Percentiles rank a stretch among this genome's conserved stretches.
Evolutionary conservation across 371 early-diverging fungal genomes (phyloP).

Genomic region (Pancytospora philotis): DNA sequence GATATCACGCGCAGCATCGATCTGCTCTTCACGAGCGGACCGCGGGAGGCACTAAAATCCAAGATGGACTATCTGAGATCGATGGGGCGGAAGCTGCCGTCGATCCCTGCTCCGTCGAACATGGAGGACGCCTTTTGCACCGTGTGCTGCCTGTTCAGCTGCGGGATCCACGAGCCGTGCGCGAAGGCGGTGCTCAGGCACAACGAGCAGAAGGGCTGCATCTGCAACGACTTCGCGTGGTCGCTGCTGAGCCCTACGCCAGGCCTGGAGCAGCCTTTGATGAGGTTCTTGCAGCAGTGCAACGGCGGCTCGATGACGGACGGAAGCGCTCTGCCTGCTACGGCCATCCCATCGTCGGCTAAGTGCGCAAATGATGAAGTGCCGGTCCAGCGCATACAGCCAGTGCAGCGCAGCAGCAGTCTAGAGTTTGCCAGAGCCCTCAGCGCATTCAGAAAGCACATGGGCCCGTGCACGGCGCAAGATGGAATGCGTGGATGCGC

Average conservation of each 20-base stretch:
- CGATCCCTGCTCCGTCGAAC: not conserved
- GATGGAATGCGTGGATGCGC: too few relatives aligned
- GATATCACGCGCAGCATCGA: conserved; percentile 4
- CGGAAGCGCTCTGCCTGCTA: too few relatives aligned
- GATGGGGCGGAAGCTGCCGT: not conserved
- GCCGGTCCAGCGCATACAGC: too few relatives aligned
- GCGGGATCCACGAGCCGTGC: not conserved
- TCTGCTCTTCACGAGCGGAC: conserved; percentile 8
- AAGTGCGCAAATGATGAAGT: too few relatives aligned
- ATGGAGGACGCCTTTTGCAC: not conserved
- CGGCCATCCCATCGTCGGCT: too few relatives aligned
- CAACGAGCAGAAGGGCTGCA: not conserved
- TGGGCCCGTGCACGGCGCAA: too few relatives aligned
- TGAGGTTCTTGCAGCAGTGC: not conserved
- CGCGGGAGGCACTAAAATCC: not conserved
- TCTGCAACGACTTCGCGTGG: not conserved
- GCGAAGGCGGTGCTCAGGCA: not conserved
- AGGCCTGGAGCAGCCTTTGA: not conserved
- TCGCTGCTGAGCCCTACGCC: not conserved
- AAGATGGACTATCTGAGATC: not conserved
- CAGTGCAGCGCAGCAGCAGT: too few relatives aligned
- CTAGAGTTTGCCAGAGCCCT: too few relatives aligned
- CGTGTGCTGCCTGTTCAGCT: not conserved
- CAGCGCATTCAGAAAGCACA: too few relatives aligned
- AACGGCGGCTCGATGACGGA: too few relatives aligned